These are phyloP conservation scores for Agroathelia rolfsii DNA, from an alignment of 1,284 basidiomycete species.

Conservation along the genomic window DNA sequence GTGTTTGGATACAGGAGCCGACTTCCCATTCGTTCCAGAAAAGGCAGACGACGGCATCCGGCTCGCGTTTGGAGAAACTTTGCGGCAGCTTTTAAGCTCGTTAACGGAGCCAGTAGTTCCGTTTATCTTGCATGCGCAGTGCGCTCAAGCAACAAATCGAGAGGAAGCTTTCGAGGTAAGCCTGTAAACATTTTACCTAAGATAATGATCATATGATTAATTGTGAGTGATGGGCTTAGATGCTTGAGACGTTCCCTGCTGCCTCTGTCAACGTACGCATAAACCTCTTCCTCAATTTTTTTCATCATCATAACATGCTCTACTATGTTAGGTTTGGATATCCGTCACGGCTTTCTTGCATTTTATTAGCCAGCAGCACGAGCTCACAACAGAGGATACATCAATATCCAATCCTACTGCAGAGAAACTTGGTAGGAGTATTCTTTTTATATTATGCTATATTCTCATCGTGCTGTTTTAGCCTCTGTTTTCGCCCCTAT, in stretches of 20 bases:
- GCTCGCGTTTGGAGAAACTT: slow-evolving; percentile 44
- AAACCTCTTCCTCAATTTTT: slow-evolving; percentile 3
- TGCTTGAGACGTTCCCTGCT: slow-evolving; percentile 40
- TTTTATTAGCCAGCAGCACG: slow-evolving; percentile 43
- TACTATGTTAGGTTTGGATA: slow-evolving; percentile 77
- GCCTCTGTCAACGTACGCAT: slow-evolving; percentile 46
- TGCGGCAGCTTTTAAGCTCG: slow-evolving; percentile 48
- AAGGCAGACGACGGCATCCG: slow-evolving; percentile 25
- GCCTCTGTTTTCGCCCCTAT: no score
- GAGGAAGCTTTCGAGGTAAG: slow-evolving; percentile 65
- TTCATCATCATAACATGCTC: neutral
- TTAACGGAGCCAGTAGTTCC: slow-evolving; percentile 56
- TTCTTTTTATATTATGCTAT: no score
- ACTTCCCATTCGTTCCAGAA: slow-evolving; percentile 36
- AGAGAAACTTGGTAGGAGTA: no score
- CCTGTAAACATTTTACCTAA: slow-evolving; percentile 4
- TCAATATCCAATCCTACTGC: no score
- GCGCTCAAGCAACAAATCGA: slow-evolving; percentile 37
- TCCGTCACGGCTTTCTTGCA: slow-evolving; percentile 64
- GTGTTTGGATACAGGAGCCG: slow-evolving; percentile 59
- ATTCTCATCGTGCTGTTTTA: no score
- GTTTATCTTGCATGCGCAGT: slow-evolving; percentile 38
- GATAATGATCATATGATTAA: no score
- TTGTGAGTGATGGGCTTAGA: slow-evolving; percentile 19
- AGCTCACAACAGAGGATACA: no score